Evolutionary conservation across 495 filamentous ascomycete genomes (phyloP).

Genomic region (Daldinia grandis): DNA sequence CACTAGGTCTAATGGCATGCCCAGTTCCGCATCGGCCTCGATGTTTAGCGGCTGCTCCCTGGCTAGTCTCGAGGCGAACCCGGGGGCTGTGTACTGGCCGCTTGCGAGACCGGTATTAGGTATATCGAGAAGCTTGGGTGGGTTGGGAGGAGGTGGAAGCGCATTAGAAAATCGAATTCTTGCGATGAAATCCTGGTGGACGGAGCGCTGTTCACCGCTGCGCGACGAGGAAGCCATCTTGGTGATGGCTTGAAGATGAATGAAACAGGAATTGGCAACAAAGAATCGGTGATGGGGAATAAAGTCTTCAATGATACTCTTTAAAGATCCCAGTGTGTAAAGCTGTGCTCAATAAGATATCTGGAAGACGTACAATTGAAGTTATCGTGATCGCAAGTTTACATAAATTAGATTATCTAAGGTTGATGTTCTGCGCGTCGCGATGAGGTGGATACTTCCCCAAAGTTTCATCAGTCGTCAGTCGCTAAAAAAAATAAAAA

Average conservation of each 20-base stretch:
- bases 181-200: constrained; percentile 95
- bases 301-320: background rate
- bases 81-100: constrained; percentile 84
- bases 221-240: constrained; percentile 57
- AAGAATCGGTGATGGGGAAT: background rate
- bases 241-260: constrained; percentile 28
- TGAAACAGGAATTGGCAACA: background rate
- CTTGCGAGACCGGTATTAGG: constrained; percentile 86
- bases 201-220: constrained; percentile 65
- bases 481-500: constrained; percentile 21
- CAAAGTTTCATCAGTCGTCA: constrained; percentile 2
- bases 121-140: constrained; percentile 95
- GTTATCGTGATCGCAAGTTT: constrained; percentile 5
- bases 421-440: constrained; percentile 23
- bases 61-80: constrained; percentile 85
- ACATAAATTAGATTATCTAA: too few relatives aligned
- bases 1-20: constrained; percentile 95
- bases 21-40: constrained; percentile 95
- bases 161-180: constrained; percentile 94
- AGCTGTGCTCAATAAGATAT: background rate
- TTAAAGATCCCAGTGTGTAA: background rate
- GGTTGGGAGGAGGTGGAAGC: constrained; percentile 89
- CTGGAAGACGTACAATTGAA: background rate
- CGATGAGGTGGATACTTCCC: constrained; percentile 9
- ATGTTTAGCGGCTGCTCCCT: constrained; percentile 94